Conservation (phyloP, 2,329 filamentous ascomycete species). For the Clonostachys solani region DNA sequence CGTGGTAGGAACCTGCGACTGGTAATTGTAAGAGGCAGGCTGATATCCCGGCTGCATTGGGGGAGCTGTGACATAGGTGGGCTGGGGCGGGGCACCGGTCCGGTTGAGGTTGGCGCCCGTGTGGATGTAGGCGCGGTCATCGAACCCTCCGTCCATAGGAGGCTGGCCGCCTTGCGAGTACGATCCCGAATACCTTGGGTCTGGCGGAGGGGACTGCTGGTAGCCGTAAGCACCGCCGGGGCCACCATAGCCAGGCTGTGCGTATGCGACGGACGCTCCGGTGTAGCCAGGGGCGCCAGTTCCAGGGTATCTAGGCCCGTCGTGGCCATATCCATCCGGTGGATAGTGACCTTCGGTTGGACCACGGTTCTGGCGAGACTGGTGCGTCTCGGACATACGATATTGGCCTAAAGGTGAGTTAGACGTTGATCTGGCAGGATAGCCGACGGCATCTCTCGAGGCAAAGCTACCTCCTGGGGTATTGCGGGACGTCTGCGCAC, state of each 20-base stretch:
- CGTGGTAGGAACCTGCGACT: slow-evolving; percentile 27
- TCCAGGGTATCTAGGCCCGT: slow-evolving; percentile 44
- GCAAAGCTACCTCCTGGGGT: slow-evolving; percentile 53
- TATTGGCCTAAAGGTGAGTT: slow-evolving; percentile 56
- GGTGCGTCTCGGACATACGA: slow-evolving; percentile 48
- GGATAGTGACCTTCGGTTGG: slow-evolving; percentile 33
- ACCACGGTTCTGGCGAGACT: slow-evolving; percentile 42
- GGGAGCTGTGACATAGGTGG: slow-evolving; percentile 22
- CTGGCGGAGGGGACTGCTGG: slow-evolving; percentile 18
- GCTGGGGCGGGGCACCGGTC: slow-evolving; percentile 16
- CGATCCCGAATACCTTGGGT: slow-evolving; percentile 22
- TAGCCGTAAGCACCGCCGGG: slow-evolving; percentile 16
- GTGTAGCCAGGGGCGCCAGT: slow-evolving; percentile 44
- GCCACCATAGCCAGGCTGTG: slow-evolving; percentile 19
- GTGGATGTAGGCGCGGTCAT: slow-evolving; percentile 21
- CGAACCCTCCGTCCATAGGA: slow-evolving; percentile 7
- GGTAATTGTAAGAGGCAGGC: slow-evolving; percentile 18
- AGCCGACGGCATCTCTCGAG: slow-evolving; percentile 43
- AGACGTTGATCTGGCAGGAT: slow-evolving; percentile 47
- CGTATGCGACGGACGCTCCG: slow-evolving; percentile 33
- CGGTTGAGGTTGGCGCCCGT: slow-evolving; percentile 22
- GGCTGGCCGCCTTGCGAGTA: slow-evolving; percentile 10
- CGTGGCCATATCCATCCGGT: slow-evolving; percentile 24
- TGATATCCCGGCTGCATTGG: slow-evolving; percentile 17
- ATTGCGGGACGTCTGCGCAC: slow-evolving; percentile 48